phyloP scores from a whole-genome alignment of 805 yeast genomes.

The Barnettozyma sp. region DNA sequence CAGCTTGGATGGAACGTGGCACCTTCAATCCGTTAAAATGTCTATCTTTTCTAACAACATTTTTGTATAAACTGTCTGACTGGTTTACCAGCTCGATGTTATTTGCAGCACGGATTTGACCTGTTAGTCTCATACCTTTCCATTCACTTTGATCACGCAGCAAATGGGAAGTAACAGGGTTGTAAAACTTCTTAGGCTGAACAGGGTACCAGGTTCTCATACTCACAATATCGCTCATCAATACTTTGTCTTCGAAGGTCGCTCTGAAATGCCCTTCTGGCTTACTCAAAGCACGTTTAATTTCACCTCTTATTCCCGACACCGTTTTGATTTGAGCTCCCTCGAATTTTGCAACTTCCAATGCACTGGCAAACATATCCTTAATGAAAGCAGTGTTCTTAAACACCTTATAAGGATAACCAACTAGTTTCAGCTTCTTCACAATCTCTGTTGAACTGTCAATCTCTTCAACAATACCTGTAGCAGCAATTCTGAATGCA shows the following conservation, averaged over 20 bases:
- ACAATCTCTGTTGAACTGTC: constrained; percentile 87
- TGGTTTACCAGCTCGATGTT: constrained; percentile 56
- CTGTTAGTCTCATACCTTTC: constrained; percentile 96
- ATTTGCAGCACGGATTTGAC: constrained; percentile 78
- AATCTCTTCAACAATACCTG: constrained; percentile 92
- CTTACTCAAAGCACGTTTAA: constrained; percentile 85
- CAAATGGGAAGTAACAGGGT: constrained; percentile 90
- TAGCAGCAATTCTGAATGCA: constrained; percentile 90
- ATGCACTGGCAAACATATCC: constrained; percentile 87
- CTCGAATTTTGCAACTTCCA: constrained; percentile 96
- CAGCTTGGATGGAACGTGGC: constrained; percentile 69
- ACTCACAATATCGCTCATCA: constrained; percentile 84
- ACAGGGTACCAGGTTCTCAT: constrained; percentile 97
- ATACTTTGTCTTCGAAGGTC: constrained; percentile 89
- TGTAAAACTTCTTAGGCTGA: constrained; percentile 81
- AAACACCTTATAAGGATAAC: constrained; percentile 89
- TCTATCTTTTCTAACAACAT: constrained; percentile 78
- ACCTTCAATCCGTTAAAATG: constrained; percentile 83
- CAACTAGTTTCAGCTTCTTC: constrained; percentile 90
- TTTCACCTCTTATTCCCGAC: constrained; percentile 96
- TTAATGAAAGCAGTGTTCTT: constrained; percentile 95
- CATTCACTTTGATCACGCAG: constrained; percentile 74
- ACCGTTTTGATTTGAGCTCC: constrained; percentile 97
- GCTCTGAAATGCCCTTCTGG: constrained; percentile 97
- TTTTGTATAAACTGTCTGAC: constrained; percentile 47